A percentile compares a stretch with the other conserved stretches of the same genome.
phyloP scores from a whole-genome alignment of 176 grass and related monocot species.

The Eragrostis nindensis region DNA sequence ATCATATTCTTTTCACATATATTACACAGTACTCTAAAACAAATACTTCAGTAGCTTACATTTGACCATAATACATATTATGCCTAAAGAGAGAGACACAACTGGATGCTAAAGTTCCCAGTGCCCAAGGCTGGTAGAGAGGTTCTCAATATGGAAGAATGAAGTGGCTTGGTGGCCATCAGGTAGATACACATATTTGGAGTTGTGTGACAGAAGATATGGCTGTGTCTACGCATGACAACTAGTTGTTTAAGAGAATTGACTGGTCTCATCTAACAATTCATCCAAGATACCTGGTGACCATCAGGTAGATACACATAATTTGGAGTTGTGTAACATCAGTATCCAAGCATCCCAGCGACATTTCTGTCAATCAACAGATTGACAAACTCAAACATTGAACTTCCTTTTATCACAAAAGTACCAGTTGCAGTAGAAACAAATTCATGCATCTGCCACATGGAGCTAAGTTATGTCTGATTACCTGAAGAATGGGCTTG shows the following conservation, averaged over 20 bases:
- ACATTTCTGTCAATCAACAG: neutral
- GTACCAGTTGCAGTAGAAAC: neutral
- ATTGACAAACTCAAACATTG: neutral
- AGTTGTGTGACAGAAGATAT: neutral
- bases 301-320: neutral
- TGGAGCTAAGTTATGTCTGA: neutral
- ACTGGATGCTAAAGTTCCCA: neutral
- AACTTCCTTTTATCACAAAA: neutral
- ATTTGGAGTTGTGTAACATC: neutral
- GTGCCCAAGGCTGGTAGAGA: neutral
- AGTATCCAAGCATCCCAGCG: neutral
- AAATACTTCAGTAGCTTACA: neutral
- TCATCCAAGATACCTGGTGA: neutral
- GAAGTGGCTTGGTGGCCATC: neutral
- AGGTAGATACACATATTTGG: neutral
- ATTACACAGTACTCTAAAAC: too few relatives aligned
- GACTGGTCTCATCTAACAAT: neutral
- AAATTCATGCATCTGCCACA: neutral
- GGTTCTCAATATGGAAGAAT: neutral
- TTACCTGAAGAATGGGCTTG: neutral
- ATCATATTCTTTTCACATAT: too few relatives aligned
- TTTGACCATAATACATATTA: neutral
- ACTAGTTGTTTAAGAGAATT: neutral
- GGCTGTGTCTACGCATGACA: neutral
- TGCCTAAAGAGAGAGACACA: neutral